A percentile compares a stretch with the other conserved stretches of the same genome.
phyloP scores from a whole-genome alignment of 1,284 basidiomycete genomes.

The Sporisorium exsertum region DNA sequence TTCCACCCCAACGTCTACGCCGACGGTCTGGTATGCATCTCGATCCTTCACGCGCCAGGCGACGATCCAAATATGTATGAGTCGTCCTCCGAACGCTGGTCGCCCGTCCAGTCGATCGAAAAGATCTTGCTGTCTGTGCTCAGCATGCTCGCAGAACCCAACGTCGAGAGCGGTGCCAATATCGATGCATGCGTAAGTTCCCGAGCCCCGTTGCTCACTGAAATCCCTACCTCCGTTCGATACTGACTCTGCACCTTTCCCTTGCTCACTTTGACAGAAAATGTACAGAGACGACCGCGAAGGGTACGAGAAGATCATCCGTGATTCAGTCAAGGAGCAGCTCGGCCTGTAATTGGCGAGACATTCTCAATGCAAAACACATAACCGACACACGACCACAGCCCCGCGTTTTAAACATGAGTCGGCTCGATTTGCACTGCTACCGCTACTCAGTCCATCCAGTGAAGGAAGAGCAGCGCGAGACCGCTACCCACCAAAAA shows the following conservation, averaged over 20 bases:
- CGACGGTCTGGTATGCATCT: constrained; percentile 96
- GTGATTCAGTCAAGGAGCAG: constrained; percentile 63
- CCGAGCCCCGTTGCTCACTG: too few relatives aligned
- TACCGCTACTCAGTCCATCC: constrained; percentile 55
- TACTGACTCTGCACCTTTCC: neutral
- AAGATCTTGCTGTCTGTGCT: constrained; percentile 92
- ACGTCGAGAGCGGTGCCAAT: constrained; percentile 96
- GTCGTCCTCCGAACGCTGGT: constrained; percentile 95
- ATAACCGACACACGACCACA: neutral
- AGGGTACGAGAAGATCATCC: constrained; percentile 65
- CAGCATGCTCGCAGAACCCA: constrained; percentile 99
- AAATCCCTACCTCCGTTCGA: neutral
- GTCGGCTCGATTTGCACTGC: neutral
- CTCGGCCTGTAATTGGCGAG: constrained; percentile 56
- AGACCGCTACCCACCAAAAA: constrained; percentile 88
- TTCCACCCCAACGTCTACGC: constrained; percentile 98
- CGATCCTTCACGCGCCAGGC: constrained; percentile 95
- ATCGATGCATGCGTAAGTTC: constrained; percentile 77
- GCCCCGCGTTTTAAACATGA: too few relatives aligned
- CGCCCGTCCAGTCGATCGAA: constrained; percentile 95
- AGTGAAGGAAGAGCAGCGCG: constrained; percentile 85
- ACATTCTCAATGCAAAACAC: neutral
- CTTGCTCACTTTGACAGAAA: constrained; percentile 48
- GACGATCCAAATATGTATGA: constrained; percentile 83
- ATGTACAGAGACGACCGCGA: constrained; percentile 66